A percentile compares a stretch with the other conserved stretches of the same genome.
Conservation (phyloP, 2,329 filamentous ascomycete genomes). For the Lasiodiplodia citricola region DNA sequence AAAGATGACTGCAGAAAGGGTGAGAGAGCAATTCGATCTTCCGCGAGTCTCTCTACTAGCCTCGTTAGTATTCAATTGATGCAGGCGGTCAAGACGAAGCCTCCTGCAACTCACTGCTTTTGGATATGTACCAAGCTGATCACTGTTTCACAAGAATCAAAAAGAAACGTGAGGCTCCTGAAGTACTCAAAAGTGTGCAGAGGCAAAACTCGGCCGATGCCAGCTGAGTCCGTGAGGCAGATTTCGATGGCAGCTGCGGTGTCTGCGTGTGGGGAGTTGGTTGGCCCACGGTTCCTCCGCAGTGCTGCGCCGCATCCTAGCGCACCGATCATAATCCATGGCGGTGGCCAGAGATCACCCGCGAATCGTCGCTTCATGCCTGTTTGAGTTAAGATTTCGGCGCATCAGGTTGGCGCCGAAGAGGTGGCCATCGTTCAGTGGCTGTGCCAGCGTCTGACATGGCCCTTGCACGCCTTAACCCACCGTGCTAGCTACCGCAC, state of each 20-base stretch:
- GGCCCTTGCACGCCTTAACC: neutral
- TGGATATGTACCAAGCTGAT: no score
- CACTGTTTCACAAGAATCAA: neutral
- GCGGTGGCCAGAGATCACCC: neutral
- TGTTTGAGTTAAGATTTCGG: neutral
- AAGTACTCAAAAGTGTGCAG: neutral
- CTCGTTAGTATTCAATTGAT: no score
- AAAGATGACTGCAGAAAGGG: neutral
- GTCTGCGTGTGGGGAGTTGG: neutral
- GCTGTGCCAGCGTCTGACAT: neutral
- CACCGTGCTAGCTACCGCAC: neutral
- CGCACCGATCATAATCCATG: neutral
- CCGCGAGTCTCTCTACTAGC: no score
- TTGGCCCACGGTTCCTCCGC: neutral
- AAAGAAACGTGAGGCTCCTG: neutral
- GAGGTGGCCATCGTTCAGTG: neutral
- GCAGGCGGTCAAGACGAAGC: no score
- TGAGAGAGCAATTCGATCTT: neutral
- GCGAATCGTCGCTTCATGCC: neutral
- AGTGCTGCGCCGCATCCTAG: conserved; percentile 13
- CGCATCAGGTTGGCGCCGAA: neutral
- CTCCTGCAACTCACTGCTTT: no score
- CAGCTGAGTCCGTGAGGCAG: neutral
- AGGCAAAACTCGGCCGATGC: neutral
- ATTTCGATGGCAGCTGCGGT: neutral